Evolutionary conservation across 257 asterid species (phyloP).

Genomic region (Jaltomata sinuosa): DNA sequence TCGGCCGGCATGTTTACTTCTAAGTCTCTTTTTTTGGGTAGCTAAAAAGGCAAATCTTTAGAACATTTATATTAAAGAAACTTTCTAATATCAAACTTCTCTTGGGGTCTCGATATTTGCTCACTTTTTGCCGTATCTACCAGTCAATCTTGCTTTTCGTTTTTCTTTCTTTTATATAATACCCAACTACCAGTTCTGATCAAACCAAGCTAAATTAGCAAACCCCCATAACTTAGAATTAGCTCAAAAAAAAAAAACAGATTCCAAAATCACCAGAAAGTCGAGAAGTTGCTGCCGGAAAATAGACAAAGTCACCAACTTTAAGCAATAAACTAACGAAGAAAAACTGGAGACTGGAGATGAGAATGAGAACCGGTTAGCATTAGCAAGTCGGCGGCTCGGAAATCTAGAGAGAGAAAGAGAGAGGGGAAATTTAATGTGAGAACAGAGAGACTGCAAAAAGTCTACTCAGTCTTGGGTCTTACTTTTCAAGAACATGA

Average conservation of each 20-base stretch:
- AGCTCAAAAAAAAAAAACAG: neutral
- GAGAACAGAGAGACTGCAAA: slow-evolving; percentile 11
- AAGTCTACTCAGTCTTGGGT: slow-evolving; percentile 22
- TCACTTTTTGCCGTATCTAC: slow-evolving; percentile 2
- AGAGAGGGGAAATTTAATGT: slow-evolving; percentile 1
- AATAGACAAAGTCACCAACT: neutral
- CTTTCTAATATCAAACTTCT: neutral
- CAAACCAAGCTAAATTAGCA: slow-evolving; percentile 5
- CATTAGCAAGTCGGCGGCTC: slow-evolving; percentile 8
- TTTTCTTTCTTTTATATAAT: neutral
- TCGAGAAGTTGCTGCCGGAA: neutral
- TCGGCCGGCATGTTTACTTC: slow-evolving; percentile 5
- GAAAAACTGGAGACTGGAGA: neutral
- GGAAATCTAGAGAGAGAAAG: slow-evolving; percentile 11
- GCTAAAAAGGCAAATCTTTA: slow-evolving; percentile 1
- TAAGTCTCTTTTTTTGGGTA: neutral
- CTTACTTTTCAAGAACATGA: slow-evolving; percentile 2
- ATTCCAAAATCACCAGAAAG: slow-evolving; percentile 1
- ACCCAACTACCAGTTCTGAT: slow-evolving; percentile 9
- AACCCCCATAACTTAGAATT: neutral
- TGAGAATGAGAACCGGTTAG: slow-evolving; percentile 1
- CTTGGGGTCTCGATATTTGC: neutral
- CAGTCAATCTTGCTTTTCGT: slow-evolving; percentile 1
- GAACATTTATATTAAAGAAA: neutral
- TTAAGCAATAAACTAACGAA: neutral